Evolutionary conservation across 2,329 filamentous ascomycete genomes (phyloP).

Genomic region (Aspergillus hortae): DNA sequence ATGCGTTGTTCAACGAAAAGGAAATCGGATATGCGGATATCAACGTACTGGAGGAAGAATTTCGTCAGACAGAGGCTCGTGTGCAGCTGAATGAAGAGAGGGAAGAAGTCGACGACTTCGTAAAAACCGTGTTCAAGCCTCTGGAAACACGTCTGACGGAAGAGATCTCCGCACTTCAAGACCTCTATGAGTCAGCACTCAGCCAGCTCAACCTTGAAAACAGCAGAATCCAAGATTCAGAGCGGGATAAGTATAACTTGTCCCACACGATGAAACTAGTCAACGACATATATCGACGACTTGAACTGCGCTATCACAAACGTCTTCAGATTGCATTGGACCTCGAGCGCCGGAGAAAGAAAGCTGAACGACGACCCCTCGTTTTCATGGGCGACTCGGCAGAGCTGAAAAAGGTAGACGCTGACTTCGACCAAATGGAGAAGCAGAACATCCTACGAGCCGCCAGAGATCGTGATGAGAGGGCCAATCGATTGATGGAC

Average conservation of each 20-base stretch:
- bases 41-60: slow-evolving; percentile 52
- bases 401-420: slow-evolving; percentile 48
- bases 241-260: slow-evolving; percentile 31
- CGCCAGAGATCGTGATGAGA: slow-evolving; percentile 47
- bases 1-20: slow-evolving; percentile 53
- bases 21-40: slow-evolving; percentile 59
- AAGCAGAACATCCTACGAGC: slow-evolving; percentile 49
- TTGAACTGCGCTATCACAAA: slow-evolving; percentile 50
- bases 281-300: slow-evolving; percentile 44
- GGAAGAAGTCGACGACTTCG: slow-evolving; percentile 50
- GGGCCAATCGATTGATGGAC: slow-evolving; percentile 50
- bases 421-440: slow-evolving; percentile 50
- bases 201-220: slow-evolving; percentile 40
- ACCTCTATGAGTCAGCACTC: slow-evolving; percentile 44
- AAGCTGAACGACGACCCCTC: slow-evolving; percentile 50
- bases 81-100: slow-evolving; percentile 52
- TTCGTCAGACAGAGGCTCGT: slow-evolving; percentile 50
- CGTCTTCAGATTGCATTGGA: slow-evolving; percentile 50
- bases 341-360: slow-evolving; percentile 53
- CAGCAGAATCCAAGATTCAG: slow-evolving; percentile 29
- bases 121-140: slow-evolving; percentile 48
- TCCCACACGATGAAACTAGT: slow-evolving; percentile 45
- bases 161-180: slow-evolving; percentile 49
- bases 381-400: slow-evolving; percentile 51
- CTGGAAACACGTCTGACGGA: slow-evolving; percentile 48